Percentiles rank a stretch among this genome's conserved stretches.
These are phyloP conservation scores for Exophiala spinifera DNA, from an alignment of 2,329 filamentous ascomycete genomes.

Conservation along the genomic window DNA sequence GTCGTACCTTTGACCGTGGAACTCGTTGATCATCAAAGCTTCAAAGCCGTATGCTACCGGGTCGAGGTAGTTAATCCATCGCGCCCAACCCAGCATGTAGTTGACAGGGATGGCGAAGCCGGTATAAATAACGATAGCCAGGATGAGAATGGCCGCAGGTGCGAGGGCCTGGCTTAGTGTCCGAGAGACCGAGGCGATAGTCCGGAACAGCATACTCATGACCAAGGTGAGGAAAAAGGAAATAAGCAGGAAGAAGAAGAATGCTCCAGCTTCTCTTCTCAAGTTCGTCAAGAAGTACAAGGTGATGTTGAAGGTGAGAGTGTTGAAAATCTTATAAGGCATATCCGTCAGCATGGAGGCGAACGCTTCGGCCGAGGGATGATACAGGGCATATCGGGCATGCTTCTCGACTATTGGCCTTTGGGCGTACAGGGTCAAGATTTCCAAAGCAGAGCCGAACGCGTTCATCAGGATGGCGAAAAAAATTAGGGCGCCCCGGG, in stretches of 20 bases:
- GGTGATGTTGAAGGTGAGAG: slow-evolving; percentile 71
- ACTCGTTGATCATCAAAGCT: slow-evolving; percentile 56
- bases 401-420: slow-evolving; percentile 93
- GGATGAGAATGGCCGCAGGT: slow-evolving; percentile 51
- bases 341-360: slow-evolving; percentile 83
- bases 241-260: slow-evolving; percentile 82
- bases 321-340: slow-evolving; percentile 75
- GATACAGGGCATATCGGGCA: slow-evolving; percentile 79
- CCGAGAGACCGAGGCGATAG: slow-evolving; percentile 70
- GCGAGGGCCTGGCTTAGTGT: slow-evolving; percentile 63
- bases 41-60: slow-evolving; percentile 66
- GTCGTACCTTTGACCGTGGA: slow-evolving; percentile 55
- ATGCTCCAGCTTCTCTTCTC: slow-evolving; percentile 67
- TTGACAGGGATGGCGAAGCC: slow-evolving; percentile 62
- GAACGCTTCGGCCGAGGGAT: slow-evolving; percentile 83
- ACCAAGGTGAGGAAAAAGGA: slow-evolving; percentile 57
- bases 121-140: slow-evolving; percentile 64
- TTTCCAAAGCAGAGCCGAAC: slow-evolving; percentile 63
- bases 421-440: slow-evolving; percentile 77
- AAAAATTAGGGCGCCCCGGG: slow-evolving; percentile 64
- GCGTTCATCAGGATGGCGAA: slow-evolving; percentile 62
- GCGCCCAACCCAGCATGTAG: slow-evolving; percentile 62
- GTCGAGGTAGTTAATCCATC: slow-evolving; percentile 66
- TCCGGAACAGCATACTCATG: slow-evolving; percentile 53
- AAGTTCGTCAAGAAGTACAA: slow-evolving; percentile 88